Base-by-base conservation (phyloP, 2,329 filamentous ascomycete species). In the Chalaropsis ovoidea region DNA sequence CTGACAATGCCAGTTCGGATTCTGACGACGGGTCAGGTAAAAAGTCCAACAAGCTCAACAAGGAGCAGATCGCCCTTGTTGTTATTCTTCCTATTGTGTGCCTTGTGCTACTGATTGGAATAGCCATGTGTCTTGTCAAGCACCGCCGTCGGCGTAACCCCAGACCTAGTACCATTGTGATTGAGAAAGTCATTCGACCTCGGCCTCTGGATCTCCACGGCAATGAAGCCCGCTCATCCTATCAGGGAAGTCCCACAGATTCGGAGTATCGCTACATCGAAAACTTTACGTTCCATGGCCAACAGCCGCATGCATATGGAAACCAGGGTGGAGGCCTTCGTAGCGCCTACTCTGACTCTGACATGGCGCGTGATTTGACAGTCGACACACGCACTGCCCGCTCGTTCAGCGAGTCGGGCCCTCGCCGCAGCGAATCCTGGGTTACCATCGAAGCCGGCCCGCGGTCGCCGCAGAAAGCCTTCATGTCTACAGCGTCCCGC, bases 41-140 rank as follows among this genome's bases (percentile, higher is more conserved):
- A 10, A 69, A 69, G 5, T 65, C 67, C 15, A 68, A 52, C 27
- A 64, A 68, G 47, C 61, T 68, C 8, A 63, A 52, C 54, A 68
- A 65, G 42, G 70, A 70, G 24, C 71, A 74, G 2, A 74, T 80
- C 24, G 71, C 80, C 5, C 69, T 80, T 15, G 79, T 77, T 0
- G 76, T 77, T 2, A 73, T 81, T 2, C 71, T 81, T 2, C 78
- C 79, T 1, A 69, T 80, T 15, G 68, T 79, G 0, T 70, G 74
- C 22, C 65, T 77, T 11, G 68, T 74, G 0, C 67, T 76, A 3
- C 67, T 75, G 8, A 68, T 75, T 19, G 70, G 75, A 69, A 67
- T 76, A 2, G 67, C 76, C 5, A 67, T 74, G 24, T 77, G 72
- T 67, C 73, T 74, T 64, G 65, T 75, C 49, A 70, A 72, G 13